These are phyloP conservation scores for Lentinula edodes DNA, from an alignment of 768 basidiomycete genomes.

Conservation along the genomic window DNA sequence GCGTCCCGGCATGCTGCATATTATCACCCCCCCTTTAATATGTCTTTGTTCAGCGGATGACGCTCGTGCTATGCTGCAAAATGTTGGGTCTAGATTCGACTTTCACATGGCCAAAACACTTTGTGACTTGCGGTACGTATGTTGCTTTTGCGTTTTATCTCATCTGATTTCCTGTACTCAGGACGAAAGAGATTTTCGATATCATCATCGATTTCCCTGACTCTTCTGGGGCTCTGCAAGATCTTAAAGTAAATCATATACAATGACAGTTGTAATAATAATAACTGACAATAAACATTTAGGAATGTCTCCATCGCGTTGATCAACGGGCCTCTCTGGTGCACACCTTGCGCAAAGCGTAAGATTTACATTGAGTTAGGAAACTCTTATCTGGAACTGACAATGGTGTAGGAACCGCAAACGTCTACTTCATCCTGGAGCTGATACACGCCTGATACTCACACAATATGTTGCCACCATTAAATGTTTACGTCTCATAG, in stretches of 20 bases:
- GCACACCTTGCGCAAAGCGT: conserved; percentile 76
- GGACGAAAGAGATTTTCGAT: conserved; percentile 85
- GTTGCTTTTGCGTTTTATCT: neutral
- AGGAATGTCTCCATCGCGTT: conserved; percentile 79
- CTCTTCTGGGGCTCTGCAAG: conserved; percentile 77
- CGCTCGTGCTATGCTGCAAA: conserved; percentile 65
- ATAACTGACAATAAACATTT: neutral
- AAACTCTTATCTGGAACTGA: conserved; percentile 5
- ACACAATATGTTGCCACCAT: conserved; percentile 90
- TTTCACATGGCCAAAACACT: conserved; percentile 91
- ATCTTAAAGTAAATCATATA: conserved; percentile 57
- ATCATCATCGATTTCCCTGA: conserved; percentile 95
- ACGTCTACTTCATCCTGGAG: conserved; percentile 91
- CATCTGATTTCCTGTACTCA: conserved; percentile 15
- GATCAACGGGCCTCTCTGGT: conserved; percentile 78
- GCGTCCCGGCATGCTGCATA: conserved; percentile 10
- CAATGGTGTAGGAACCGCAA: conserved; percentile 57
- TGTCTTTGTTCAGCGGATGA: conserved; percentile 51
- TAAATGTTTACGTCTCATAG: conserved; percentile 82
- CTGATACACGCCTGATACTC: conserved; percentile 88
- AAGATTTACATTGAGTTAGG: conserved; percentile 17
- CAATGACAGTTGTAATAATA: neutral
- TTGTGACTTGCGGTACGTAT: conserved; percentile 71
- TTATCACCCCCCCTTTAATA: neutral
- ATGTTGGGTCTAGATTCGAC: conserved; percentile 80